Base-by-base conservation (phyloP, 2,329 filamentous ascomycete genomes). In the Escovopsis sp. region DNA sequence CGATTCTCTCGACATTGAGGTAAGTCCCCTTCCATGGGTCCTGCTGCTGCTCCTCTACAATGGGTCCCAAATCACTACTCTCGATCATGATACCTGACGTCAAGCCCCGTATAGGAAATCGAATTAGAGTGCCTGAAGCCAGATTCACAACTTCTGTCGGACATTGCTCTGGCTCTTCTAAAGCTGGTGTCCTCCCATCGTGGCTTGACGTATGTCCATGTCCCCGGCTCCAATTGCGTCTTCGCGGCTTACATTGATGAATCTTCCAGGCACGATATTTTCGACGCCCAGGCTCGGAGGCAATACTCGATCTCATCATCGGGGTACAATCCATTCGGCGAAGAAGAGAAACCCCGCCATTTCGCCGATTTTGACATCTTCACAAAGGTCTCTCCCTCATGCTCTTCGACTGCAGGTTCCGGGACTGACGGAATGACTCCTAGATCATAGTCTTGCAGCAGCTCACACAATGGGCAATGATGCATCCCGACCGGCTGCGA, bases 151-250 rank as follows among this genome's bases (percentile, higher is more conserved):
- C 73, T 80, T 48, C 70, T 98, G 14, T 68, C 81, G 46, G 77
- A 89, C 43, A 85, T 96, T 51, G 89, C 86, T 31, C 72, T 98
- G 37, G 78, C 83, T 42, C 70, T 96, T 15, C 76, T 96, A 45
- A 95, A 95, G 71, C 87, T 83, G 57, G 80, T 95, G 39, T 95
- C 91, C 29, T 94, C 88, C 45, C 87, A 95, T 66, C 81, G 88
- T 48, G 88, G 88, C 48, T 68, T 96, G 38, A 93, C 82, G 87
- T 94, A 74, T 50, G 84, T 71, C 47, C 35, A 43, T 20, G 33
- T 37, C 14, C 11, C 12, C 15, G 7, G 12, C 33, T 24, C 29
- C 25, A 15, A 44, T 51, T 35, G 49, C 48, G 16, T 44, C 31
- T 30, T 11, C 8, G 8, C 27, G 11, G 27, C 27, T 30, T 3